phyloP scores from a whole-genome alignment of 495 filamentous ascomycete genomes.

The Bacidia rubella region DNA sequence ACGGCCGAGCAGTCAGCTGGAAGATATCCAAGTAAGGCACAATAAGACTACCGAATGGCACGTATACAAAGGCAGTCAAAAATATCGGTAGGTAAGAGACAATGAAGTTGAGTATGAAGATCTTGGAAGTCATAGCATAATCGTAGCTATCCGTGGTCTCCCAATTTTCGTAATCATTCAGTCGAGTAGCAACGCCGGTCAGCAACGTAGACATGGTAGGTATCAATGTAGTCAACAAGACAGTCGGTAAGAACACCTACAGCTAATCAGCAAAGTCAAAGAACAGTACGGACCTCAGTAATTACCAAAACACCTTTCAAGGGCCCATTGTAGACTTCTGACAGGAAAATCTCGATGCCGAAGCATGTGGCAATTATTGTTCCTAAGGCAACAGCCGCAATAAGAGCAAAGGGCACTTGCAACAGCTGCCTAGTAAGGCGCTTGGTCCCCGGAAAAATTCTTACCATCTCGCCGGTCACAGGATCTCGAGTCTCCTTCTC shows the following conservation, averaged over 20 bases:
- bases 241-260: conserved; percentile 77
- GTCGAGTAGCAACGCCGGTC: conserved; percentile 57
- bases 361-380: conserved; percentile 78
- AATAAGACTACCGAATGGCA: conserved; percentile 78
- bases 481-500: conserved; percentile 66
- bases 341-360: conserved; percentile 90
- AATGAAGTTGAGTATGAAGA: conserved; percentile 94
- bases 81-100: conserved; percentile 89
- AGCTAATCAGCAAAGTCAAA: conserved; percentile 21
- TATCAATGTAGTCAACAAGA: conserved; percentile 65
- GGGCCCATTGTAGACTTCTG: conserved; percentile 84
- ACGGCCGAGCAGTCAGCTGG: conserved; percentile 57
- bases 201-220: conserved; percentile 68
- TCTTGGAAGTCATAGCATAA: conserved; percentile 69
- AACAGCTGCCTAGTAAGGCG: conserved; percentile 67
- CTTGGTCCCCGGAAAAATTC: conserved; percentile 65
- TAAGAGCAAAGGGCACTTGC: conserved; percentile 77
- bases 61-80: conserved; percentile 91
- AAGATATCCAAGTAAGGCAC: conserved; percentile 87
- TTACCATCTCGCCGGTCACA: conserved; percentile 68
- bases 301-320: conserved; percentile 72
- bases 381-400: conserved; percentile 55
- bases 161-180: conserved; percentile 87
- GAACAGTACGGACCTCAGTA: conserved; percentile 3
- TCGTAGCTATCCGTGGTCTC: conserved; percentile 72